Evolutionary conservation across 1,284 basidiomycete genomes (phyloP), one percentile per base, ranked within the genome.

Genomic region (Trichosporon sp.): DNA sequence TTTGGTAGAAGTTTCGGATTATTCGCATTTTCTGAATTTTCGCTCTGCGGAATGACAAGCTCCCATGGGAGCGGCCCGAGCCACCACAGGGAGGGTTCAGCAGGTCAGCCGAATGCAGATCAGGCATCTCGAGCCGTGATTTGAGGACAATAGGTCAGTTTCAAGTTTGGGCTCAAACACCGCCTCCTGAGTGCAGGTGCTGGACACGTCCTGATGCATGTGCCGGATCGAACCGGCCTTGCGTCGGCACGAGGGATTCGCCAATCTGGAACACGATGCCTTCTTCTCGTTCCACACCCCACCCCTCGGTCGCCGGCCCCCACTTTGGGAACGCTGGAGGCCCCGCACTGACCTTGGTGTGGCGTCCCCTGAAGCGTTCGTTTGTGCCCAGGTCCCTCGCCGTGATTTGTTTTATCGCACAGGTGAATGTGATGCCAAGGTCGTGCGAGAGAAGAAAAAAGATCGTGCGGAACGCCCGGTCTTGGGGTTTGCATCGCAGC

Each of bases 81-180:
- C 23, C 47, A n/a, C n/a, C 13, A 21, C 7, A 18, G 27, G 27
- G 18, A 9, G 27, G 27, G 15, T n/a, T 29, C n/a, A 2, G 18
- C 4, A 23, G 11, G 5, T 11, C 23, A 13, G 18, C 27, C 4
- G 56, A 29, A 31, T 31, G 13, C 29, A 31, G 27, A 32, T 60
- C 29, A 60, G 27, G 18, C 9, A 12, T 3, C 9, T 3, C 18
- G 27, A 29, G 7, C 27, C 32, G 29, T 32, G 56, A 60, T 60
- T 60, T 6, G 29, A 32, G 56, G 27, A 32, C 56, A 32, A 32
- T 60, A n/a, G 29, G 4, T 9, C 1, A 18, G 56, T 60, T 60
- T 60, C 56, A 60, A 29, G 56, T 60, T 60, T 31, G 27, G 56
- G 56, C 56, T 60, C 56, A 60, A 60, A 60, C 56, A 60, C 53